These are phyloP conservation scores for Celoporthe dispersa DNA, from an alignment of 2,329 filamentous ascomycete species.

Conservation along the genomic window DNA sequence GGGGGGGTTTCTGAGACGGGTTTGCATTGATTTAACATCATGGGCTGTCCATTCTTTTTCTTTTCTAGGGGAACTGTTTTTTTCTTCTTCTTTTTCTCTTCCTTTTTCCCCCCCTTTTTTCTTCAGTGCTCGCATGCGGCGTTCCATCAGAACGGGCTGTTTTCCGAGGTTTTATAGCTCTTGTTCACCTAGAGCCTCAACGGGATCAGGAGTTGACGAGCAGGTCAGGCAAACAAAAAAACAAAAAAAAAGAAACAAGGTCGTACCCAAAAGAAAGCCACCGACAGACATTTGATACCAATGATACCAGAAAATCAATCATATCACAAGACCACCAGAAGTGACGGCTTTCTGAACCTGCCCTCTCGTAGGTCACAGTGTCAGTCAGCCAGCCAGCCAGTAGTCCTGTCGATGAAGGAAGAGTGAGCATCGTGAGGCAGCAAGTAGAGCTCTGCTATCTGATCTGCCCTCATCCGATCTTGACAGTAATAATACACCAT, in stretches of 20 bases:
- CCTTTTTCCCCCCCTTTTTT: not conserved
- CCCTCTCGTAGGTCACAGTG: too few species aligned
- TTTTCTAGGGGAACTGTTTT: too few species aligned
- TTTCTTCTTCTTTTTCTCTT: too few species aligned
- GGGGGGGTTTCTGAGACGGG: not conserved
- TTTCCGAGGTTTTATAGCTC: not conserved
- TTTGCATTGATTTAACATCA: not conserved
- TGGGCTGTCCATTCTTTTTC: not conserved
- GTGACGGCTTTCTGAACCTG: not conserved
- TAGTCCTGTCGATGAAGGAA: not conserved
- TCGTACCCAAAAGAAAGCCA: slow-evolving; percentile 17
- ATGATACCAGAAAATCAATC: slow-evolving; percentile 28
- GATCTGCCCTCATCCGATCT: not conserved
- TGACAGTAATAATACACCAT: too few species aligned
- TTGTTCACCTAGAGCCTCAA: not conserved
- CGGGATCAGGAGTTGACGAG: slow-evolving; percentile 13
- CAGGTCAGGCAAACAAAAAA: slow-evolving; percentile 16
- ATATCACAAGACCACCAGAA: slow-evolving; percentile 7
- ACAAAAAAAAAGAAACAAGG: slow-evolving; percentile 17
- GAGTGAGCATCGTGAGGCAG: not conserved
- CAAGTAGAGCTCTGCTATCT: not conserved
- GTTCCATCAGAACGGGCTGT: not conserved
- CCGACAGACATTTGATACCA: slow-evolving; percentile 29
- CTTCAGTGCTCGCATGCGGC: not conserved
- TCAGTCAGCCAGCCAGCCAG: too few species aligned